Base-by-base conservation (phyloP, 192 early-diverging fungal species). In the Entomortierella chlamydospora region DNA sequence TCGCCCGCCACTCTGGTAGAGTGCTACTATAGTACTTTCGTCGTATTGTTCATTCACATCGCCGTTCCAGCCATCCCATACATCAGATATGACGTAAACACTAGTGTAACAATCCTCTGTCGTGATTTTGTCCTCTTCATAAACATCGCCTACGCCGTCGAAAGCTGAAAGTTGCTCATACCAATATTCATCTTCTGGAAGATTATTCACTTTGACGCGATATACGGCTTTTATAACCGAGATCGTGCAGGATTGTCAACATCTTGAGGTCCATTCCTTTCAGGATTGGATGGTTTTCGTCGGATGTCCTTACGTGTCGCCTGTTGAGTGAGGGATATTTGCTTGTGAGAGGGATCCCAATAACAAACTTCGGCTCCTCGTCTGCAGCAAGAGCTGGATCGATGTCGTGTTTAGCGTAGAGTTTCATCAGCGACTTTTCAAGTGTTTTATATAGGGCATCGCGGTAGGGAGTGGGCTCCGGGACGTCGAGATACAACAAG, bases 191-290 rank as follows among this genome's bases (percentile, higher is more conserved):
- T n/a, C n/a, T n/a, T n/a, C n/a, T 37, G 34, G 34, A 37, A 10
- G 34, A 37, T 37, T 37, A 37, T 7, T 37, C 34, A 7, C 10
- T 37, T 37, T 37, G 34, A 37, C 34, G 10, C 34, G 5, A 10
- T 26, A 61, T 6, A 61, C 59, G 26, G 59, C 59, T 29, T 61
- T 61, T 33, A 61, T 37, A 37, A 12, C 59, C 59, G 26, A 61
- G 42, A 37, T 45, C 42, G 26, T 45, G 59, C 2, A 61, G 59
- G 59, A 61, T 47, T 22, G 59, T 10, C 23, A 61, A 2, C 2
- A n/a, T 45, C 42, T 37, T 61, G 42, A 43, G 59, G 18, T 61
- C 59, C 9, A 5, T 20, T 45, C 59, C 59, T n/a, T 61, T 61
- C 12, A 61, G 25, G 45, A 61, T 61, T 37, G 59, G 59, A 3